Conservation (phyloP, 805 yeast species). For the Sugiyamaella americana region DNA sequence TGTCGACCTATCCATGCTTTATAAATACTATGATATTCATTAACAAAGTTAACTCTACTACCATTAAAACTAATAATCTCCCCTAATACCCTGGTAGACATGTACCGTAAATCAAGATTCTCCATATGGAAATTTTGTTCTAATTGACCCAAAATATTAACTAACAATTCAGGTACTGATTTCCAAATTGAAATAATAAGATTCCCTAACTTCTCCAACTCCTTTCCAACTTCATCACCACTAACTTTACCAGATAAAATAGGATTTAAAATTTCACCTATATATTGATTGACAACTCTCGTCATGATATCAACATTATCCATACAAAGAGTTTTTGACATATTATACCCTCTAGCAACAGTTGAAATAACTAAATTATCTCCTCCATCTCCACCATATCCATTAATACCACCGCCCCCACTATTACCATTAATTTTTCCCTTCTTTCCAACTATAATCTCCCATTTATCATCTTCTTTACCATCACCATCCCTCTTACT, state of each 20-base stretch:
- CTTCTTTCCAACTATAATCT: constrained; percentile 25
- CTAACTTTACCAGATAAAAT: constrained; percentile 21
- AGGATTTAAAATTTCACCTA: constrained; percentile 67
- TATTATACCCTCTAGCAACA: constrained; percentile 54
- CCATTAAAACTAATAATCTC: constrained; percentile 45
- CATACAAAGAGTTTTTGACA: constrained; percentile 63
- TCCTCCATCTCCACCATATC: no score
- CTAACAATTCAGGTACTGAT: constrained; percentile 65
- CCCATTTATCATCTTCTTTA: constrained; percentile 10
- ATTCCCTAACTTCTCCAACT: constrained; percentile 55
- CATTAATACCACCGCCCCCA: no score
- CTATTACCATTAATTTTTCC: no score
- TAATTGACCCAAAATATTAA: constrained; percentile 69
- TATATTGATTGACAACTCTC: constrained; percentile 68
- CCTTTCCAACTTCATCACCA: constrained; percentile 18
- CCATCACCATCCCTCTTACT: background rate
- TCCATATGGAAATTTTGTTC: constrained; percentile 70
- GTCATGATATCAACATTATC: constrained; percentile 67
- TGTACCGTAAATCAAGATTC: constrained; percentile 51
- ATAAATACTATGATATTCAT: constrained; percentile 56
- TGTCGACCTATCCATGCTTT: constrained; percentile 68
- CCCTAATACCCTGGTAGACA: constrained; percentile 73
- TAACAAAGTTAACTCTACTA: constrained; percentile 51
- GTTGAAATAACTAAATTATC: constrained; percentile 16
- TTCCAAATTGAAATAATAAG: constrained; percentile 68